Evolutionary conservation across 1,139 yeast genomes (phyloP), one percentile per base, ranked within the genome.

Genomic region (Candida pseudoviswanathii): DNA sequence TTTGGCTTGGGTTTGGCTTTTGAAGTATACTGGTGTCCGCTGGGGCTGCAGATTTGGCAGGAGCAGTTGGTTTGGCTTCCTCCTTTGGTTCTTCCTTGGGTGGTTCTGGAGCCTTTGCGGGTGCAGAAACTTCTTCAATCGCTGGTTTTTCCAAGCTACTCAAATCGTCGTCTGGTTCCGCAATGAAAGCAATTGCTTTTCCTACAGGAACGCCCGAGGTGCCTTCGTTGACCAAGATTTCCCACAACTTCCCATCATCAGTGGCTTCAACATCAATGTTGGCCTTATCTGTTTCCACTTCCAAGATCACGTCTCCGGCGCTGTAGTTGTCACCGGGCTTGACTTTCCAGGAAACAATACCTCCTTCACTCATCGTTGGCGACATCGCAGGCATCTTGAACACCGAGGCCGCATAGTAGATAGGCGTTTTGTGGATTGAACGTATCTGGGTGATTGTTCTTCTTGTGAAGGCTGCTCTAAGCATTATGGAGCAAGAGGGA

Each of bases 351-450:
- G 83, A 78, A n/a, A 90, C 90, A 58, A 94, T 81, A n/a, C 97
- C 97, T 43, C 99, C 99, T 64, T 86, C 91, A 29, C 94, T 90
- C 99, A 94, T 94, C 22, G 99, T 94, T 38, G 99, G 99, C 5
- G 97, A 91, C 97, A 94, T 89, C 27, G 99, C 97, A 3, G 99
- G 99, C 98, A 94, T 94, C 49, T 77, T 83, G 69, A 88, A 89
- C 49, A 85, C 74, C 34, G 82, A 68, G 2, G 89, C 92, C 25
- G 72, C 79, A 56, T 66, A 45, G 54, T 58, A 43, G 48, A 55
- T 47, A 29, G 56, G 48, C 5, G 67, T 52, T 30, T 45, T 47
- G 51, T 66, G 71, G 40, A 67, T 50, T 38, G 50, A 49, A 26
- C 59, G 54, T 43, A 45, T 44, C 38, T 43, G 51, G 32, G 10